phyloP scores from a whole-genome alignment of 805 yeast species.

The Millerozyma miso region DNA sequence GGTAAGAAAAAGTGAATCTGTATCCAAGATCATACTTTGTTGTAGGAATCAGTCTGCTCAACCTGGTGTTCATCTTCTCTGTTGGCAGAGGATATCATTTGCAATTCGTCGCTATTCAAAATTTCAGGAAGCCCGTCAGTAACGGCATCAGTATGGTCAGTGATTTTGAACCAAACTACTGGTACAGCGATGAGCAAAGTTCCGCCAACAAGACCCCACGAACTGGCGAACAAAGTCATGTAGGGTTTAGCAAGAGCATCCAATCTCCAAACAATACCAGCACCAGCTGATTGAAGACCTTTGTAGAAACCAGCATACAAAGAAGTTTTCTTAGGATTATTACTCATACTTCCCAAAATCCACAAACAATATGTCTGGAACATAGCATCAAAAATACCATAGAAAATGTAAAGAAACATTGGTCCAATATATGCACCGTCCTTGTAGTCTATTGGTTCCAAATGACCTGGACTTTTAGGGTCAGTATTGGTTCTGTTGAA shows the following conservation, averaged over 20 bases:
- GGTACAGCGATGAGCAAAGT: slow-evolving; percentile 49
- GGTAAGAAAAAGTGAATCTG: too few species aligned
- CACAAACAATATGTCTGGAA: slow-evolving; percentile 58
- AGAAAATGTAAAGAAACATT: slow-evolving; percentile 58
- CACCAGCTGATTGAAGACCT: slow-evolving; percentile 62
- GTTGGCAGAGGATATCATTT: slow-evolving; percentile 15
- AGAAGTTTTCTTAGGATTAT: slow-evolving; percentile 52
- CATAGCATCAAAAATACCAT: slow-evolving; percentile 56
- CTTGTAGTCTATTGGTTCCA: slow-evolving; percentile 41
- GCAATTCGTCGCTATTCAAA: slow-evolving; percentile 21
- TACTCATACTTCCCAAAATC: slow-evolving; percentile 56
- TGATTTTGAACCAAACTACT: slow-evolving; percentile 38
- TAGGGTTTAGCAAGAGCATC: slow-evolving; percentile 41
- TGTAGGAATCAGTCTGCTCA: not conserved
- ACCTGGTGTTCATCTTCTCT: not conserved
- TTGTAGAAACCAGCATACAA: slow-evolving; percentile 60
- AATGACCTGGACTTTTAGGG: slow-evolving; percentile 1
- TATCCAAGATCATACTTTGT: not conserved
- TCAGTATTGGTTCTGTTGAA: slow-evolving; percentile 35
- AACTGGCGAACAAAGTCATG: slow-evolving; percentile 41
- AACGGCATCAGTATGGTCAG: slow-evolving; percentile 39
- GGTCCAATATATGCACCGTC: slow-evolving; percentile 51
- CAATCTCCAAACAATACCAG: slow-evolving; percentile 57
- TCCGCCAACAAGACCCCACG: slow-evolving; percentile 50
- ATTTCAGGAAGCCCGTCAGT: slow-evolving; percentile 26